Percentiles rank a stretch among this genome's conserved stretches.
Evolutionary conservation across 495 filamentous ascomycete species (phyloP).

Genomic region (Tuber indicum): DNA sequence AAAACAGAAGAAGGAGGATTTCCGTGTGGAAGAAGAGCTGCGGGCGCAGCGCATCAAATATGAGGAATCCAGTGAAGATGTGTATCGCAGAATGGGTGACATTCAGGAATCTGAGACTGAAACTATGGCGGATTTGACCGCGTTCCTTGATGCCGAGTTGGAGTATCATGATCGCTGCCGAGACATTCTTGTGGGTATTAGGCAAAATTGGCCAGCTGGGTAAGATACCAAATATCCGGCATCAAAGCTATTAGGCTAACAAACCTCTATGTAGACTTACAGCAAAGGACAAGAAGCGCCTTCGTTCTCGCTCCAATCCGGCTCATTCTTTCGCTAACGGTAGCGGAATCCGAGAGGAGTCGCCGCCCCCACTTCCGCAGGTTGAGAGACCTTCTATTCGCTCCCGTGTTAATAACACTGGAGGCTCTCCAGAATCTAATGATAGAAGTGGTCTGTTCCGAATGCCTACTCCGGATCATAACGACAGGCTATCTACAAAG

Average conservation of each 20-base stretch:
- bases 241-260: constrained; percentile 4
- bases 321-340: constrained; percentile 57
- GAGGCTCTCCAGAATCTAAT: constrained; percentile 21
- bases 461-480: constrained; percentile 34
- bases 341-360: constrained; percentile 55
- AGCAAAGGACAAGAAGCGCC: constrained; percentile 42
- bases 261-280: constrained; percentile 29
- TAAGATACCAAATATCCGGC: constrained; percentile 42
- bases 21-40: constrained; percentile 86
- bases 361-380: constrained; percentile 46
- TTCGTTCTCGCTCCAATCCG: constrained; percentile 56
- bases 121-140: constrained; percentile 68
- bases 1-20: constrained; percentile 89
- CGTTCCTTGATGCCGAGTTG: constrained; percentile 84
- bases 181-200: constrained; percentile 62
- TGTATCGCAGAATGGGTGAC: constrained; percentile 88
- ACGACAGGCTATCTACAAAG: constrained; percentile 23
- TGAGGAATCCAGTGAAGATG: constrained; percentile 91
- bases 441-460: constrained; percentile 31
- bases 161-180: constrained; percentile 85
- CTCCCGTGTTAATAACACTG: constrained; percentile 35
- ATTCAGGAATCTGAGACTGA: constrained; percentile 89
- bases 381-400: constrained; percentile 35
- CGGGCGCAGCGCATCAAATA: constrained; percentile 90
- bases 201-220: constrained; percentile 62